A percentile compares a stretch with the other conserved stretches of the same genome.
Evolutionary conservation across 139 green algal genomes (phyloP).

Genomic region (Tetraselmis chui): DNA sequence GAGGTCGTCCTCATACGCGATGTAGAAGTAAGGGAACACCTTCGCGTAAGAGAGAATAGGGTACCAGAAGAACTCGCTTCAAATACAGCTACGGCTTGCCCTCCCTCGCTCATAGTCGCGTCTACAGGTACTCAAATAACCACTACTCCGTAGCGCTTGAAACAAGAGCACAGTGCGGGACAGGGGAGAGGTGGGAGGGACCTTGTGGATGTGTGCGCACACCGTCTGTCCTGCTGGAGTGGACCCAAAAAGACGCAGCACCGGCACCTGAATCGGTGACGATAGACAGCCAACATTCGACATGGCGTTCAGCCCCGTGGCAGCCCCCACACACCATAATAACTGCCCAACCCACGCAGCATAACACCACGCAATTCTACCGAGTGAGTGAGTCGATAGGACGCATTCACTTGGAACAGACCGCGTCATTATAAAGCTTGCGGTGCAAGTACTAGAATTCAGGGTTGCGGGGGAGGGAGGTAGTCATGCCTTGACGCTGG

Average conservation of each 20-base stretch:
- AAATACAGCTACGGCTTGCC: background rate
- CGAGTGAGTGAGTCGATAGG: too few species aligned
- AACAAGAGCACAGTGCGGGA: background rate
- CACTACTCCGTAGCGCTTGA: background rate
- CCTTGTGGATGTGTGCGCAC: slow-evolving; percentile 88
- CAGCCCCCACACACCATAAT: background rate
- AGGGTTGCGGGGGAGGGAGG: background rate
- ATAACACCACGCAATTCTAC: too few species aligned
- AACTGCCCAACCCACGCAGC: background rate
- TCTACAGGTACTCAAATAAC: background rate
- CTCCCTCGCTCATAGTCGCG: background rate
- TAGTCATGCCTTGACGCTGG: slow-evolving; percentile 35
- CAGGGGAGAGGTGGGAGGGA: background rate
- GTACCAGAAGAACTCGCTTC: background rate
- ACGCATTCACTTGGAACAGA: too few species aligned
- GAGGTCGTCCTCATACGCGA: slow-evolving; percentile 73
- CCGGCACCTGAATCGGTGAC: slow-evolving; percentile 63
- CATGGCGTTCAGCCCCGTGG: background rate
- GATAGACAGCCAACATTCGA: background rate
- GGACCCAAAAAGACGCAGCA: slow-evolving; percentile 85
- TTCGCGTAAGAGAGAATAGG: slow-evolving; percentile 40
- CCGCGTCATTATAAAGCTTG: background rate
- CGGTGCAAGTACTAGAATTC: background rate
- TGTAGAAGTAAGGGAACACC: slow-evolving; percentile 91
- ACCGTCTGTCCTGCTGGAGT: slow-evolving; percentile 78